Percentiles rank a stretch among this genome's conserved stretches.
Evolutionary conservation across 2,329 filamentous ascomycete genomes (phyloP).

Genomic region (Trichoderma sp.): DNA sequence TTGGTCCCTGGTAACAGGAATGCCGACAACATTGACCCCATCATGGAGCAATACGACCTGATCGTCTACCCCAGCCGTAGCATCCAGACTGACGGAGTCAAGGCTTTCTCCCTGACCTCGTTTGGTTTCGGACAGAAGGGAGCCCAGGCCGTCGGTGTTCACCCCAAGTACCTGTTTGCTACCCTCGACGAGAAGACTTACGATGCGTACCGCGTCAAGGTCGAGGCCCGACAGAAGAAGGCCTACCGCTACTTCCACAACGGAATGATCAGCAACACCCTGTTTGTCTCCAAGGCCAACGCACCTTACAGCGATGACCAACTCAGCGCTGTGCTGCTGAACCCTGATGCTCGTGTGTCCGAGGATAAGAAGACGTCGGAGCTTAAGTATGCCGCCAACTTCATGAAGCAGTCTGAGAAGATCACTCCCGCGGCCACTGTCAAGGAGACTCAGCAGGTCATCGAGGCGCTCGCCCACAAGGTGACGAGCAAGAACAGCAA

Average conservation of each 20-base stretch:
- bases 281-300: constrained; percentile 94
- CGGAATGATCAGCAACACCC: constrained; percentile 93
- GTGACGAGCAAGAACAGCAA: constrained; percentile 63
- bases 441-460: constrained; percentile 70
- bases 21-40: constrained; percentile 92
- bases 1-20: constrained; percentile 97
- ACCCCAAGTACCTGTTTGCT: constrained; percentile 93
- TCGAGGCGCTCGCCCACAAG: constrained; percentile 73
- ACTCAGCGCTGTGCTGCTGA: constrained; percentile 85
- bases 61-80: constrained; percentile 94
- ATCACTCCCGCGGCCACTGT: constrained; percentile 48
- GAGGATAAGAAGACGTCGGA: constrained; percentile 84
- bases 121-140: constrained; percentile 99
- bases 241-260: constrained; percentile 99
- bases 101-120: constrained; percentile 97
- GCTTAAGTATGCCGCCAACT: constrained; percentile 70
- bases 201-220: constrained; percentile 79
- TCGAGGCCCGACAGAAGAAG: constrained; percentile 94
- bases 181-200: constrained; percentile 88
- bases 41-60: constrained; percentile 97
- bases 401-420: constrained; percentile 67
- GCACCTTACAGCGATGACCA: constrained; percentile 88
- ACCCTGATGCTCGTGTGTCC: constrained; percentile 84
- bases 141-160: constrained; percentile 93
- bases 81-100: constrained; percentile 97